phyloP scores from a whole-genome alignment of 495 filamentous ascomycete species.

The Podospora tetraspora region DNA sequence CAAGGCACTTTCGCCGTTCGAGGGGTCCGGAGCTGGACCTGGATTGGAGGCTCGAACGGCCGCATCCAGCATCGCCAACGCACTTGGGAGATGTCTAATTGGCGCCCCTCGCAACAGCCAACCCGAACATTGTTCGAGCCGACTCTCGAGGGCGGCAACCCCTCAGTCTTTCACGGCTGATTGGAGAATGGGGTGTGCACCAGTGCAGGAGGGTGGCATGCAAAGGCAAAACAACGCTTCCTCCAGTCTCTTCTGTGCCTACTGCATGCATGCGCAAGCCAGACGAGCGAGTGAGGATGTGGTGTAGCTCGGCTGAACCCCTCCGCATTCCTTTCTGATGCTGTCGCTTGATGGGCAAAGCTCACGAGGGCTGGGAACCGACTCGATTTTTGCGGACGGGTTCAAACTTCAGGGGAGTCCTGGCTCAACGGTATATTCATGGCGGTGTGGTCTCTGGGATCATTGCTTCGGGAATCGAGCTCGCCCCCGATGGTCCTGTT shows the following conservation, averaged over 20 bases:
- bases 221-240: slow-evolving; percentile 1
- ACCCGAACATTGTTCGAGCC: slow-evolving; percentile 12
- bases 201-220: slow-evolving; percentile 8
- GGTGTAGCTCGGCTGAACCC: slow-evolving; percentile 1
- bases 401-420: neutral
- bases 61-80: slow-evolving; percentile 7
- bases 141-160: slow-evolving; percentile 16
- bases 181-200: slow-evolving; percentile 22
- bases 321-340: slow-evolving; percentile 7
- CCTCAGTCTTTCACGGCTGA: slow-evolving; percentile 13
- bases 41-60: slow-evolving; percentile 5
- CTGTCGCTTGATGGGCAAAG: neutral
- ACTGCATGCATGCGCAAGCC: neutral
- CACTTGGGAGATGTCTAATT: slow-evolving; percentile 12
- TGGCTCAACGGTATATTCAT: neutral
- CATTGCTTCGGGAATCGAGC: neutral
- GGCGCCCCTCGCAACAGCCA: slow-evolving; percentile 8
- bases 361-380: neutral
- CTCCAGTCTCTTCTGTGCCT: neutral
- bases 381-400: neutral
- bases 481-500: neutral
- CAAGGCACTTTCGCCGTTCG: neutral
- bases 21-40: neutral
- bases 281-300: neutral
- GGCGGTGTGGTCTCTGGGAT: neutral